Evolutionary conservation across 345 rosid genomes (phyloP).

Genomic region (Erucastrum elatum): DNA sequence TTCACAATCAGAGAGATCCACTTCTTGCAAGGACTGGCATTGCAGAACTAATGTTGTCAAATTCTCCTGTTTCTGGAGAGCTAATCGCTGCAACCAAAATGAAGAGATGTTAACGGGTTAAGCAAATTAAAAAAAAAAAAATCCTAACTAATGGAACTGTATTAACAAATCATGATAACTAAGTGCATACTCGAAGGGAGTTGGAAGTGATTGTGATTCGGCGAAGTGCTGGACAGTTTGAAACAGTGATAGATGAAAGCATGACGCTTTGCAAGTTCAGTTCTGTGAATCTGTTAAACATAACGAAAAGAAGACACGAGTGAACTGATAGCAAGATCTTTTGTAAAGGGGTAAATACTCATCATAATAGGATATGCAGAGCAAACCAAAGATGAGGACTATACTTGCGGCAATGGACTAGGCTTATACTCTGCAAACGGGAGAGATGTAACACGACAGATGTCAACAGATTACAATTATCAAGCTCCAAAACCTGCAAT

Average conservation of each 20-base stretch:
- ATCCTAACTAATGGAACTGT: not conserved
- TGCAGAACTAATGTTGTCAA: conserved; percentile 70
- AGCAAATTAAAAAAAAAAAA: conserved; percentile 5
- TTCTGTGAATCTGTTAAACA: conserved; percentile 72
- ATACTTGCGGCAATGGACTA: conserved; percentile 88
- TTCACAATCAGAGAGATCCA: conserved; percentile 96
- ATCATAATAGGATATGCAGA: not conserved
- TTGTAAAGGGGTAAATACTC: not conserved
- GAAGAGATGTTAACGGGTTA: not conserved
- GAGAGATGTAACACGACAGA: conserved; percentile 87
- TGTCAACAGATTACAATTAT: conserved; percentile 81
- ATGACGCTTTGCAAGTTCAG: conserved; percentile 63
- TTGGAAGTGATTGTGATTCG: conserved; percentile 74
- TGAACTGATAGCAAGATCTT: conserved; percentile 18
- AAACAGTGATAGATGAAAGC: conserved; percentile 82
- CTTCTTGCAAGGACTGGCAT: conserved; percentile 85
- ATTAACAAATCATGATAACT: not conserved
- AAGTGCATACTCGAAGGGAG: conserved; percentile 67
- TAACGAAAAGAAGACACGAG: not conserved
- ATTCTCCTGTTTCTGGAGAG: conserved; percentile 91
- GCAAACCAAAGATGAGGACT: conserved; percentile 25
- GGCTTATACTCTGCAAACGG: conserved; percentile 68
- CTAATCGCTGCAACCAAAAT: conserved; percentile 70
- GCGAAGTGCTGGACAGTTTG: conserved; percentile 81
- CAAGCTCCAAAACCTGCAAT: conserved; percentile 89